phyloP scores from a whole-genome alignment of 2,329 filamentous ascomycete genomes.

The Monascus ruber region DNA sequence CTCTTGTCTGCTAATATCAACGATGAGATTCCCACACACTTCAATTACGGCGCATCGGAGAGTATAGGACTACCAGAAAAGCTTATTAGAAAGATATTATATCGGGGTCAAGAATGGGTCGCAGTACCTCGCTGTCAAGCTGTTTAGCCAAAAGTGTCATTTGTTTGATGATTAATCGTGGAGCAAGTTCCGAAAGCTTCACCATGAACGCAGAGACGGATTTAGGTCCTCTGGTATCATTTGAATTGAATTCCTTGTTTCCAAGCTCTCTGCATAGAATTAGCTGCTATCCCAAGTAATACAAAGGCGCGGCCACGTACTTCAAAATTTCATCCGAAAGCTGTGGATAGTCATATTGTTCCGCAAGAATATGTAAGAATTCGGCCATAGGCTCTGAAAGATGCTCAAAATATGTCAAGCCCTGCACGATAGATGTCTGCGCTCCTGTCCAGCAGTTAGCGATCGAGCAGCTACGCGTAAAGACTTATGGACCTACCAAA shows the following conservation, averaged over 20 bases:
- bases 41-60: constrained; percentile 89
- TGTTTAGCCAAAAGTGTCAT: constrained; percentile 93
- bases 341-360: constrained; percentile 96
- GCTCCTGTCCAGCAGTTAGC: constrained; percentile 48
- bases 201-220: constrained; percentile 90
- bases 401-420: constrained; percentile 95
- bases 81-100: constrained; percentile 3
- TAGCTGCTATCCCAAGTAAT: constrained; percentile 6
- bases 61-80: constrained; percentile 60
- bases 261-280: constrained; percentile 59
- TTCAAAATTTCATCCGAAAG: constrained; percentile 82
- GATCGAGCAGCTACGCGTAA: background rate
- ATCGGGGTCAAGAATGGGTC: background rate
- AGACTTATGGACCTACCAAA: constrained; percentile 52
- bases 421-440: constrained; percentile 96
- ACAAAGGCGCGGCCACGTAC: constrained; percentile 14
- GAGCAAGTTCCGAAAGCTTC: constrained; percentile 83
- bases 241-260: constrained; percentile 96
- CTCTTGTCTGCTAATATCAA: constrained; percentile 79
- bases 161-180: constrained; percentile 88
- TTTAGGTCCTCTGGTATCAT: constrained; percentile 89
- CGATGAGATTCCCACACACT: constrained; percentile 90
- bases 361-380: constrained; percentile 86
- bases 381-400: constrained; percentile 99
- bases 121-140: constrained; percentile 75